Evolutionary conservation across 2,329 filamentous ascomycete species (phyloP), one percentile per base, ranked within the genome.

Genomic region (Metarhizium rileyi): DNA sequence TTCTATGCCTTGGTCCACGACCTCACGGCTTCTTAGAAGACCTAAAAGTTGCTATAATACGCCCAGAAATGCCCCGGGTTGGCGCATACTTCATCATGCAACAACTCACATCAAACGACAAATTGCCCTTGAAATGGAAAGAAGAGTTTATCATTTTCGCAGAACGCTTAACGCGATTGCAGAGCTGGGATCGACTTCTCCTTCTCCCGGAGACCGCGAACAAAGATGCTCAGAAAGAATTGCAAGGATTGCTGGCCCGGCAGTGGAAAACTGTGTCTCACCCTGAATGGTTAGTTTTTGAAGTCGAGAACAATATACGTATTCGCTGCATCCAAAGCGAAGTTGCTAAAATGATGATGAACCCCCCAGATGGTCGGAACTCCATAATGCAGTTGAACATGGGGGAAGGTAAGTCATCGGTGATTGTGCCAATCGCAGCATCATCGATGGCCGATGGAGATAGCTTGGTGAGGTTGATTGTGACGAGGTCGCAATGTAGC

Each of bases 381-480:
- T 60, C 70, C 0, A 73, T 81, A 1, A 72, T 84, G 66, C 80
- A 85, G 56, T 61, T 86, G 7, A 84, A 84, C 56, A 87, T 86
- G 82, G 83, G 83, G 0, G 74, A 83, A 57, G 83, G 82, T 0
- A 86, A 86, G 53, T 79, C 78, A 0, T 83, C 81, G 0, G 76
- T 85, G 3, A 86, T 88, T 45, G 70, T 83, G 0, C 82, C 83
- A 0, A 80, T 84, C 38, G 74, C 82, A 0, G 77, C 76, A 0
- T 65, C 75, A 0, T 62, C 67, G 0, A 57, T 84, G 0, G 77
- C 78, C 0, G 66, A 83, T 45, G 65, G 66, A 0, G 54, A 61
- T 0, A 68, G 61, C 5, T 63, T 86, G 0, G 73, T 76, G 0
- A 66, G 80, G 3, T 71, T 85, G 0, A 59, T 86, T 2, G 46